Conservation (phyloP, 352 stramenopile species). For the Phytopythium aichiense region DNA sequence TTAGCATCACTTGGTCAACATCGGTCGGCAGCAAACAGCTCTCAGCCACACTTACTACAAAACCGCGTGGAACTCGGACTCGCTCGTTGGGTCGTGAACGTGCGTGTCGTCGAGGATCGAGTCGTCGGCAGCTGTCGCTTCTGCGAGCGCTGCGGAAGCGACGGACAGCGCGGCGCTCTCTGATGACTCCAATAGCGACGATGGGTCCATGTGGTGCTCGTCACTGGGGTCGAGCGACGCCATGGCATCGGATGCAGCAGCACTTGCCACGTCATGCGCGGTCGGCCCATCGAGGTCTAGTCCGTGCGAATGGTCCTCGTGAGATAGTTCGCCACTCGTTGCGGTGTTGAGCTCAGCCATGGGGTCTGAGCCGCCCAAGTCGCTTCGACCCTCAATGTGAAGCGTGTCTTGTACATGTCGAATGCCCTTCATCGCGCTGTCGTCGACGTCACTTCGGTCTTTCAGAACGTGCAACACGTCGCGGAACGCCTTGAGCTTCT, state of each 20-base stretch:
- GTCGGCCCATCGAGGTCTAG: conserved; percentile 18
- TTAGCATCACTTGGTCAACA: neutral
- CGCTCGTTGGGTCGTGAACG: conserved; percentile 15
- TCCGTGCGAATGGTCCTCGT: conserved; percentile 13
- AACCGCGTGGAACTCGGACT: conserved; percentile 28
- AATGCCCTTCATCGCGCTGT: conserved; percentile 46
- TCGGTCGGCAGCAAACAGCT: neutral
- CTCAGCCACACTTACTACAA: conserved; percentile 17
- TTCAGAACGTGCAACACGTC: conserved; percentile 74
- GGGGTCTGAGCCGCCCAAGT: conserved; percentile 13
- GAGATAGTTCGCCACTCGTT: neutral
- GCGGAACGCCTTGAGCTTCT: conserved; percentile 78
- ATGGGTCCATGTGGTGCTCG: conserved; percentile 33
- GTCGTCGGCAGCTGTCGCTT: conserved; percentile 14
- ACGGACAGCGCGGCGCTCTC: conserved; percentile 30
- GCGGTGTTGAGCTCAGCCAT: conserved; percentile 4
- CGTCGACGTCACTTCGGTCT: conserved; percentile 60
- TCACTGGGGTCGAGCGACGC: conserved; percentile 22
- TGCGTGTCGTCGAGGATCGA: conserved; percentile 20
- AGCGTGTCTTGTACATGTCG: conserved; percentile 67
- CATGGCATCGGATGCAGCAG: conserved; percentile 16
- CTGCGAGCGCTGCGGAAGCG: conserved; percentile 30
- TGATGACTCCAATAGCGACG: conserved; percentile 27
- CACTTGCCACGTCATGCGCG: conserved; percentile 1
- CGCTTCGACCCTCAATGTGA: conserved; percentile 37